Base-by-base conservation (phyloP, 495 filamentous ascomycete species). In the Lasiosphaeria ovina region DNA sequence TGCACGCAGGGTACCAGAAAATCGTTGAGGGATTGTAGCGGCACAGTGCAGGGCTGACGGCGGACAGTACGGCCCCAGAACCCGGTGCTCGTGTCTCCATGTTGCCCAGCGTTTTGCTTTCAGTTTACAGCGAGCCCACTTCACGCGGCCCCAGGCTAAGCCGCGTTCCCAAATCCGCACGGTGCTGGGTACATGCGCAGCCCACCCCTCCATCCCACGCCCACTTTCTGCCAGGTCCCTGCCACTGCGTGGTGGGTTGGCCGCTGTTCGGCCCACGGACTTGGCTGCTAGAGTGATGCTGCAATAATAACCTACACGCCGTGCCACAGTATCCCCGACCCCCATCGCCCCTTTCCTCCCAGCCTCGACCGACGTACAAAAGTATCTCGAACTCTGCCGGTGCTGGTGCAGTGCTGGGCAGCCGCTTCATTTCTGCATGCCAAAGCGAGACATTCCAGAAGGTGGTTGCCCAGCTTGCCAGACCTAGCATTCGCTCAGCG, bases 301-400 rank as follows among this genome's bases (percentile, higher is more conserved):
- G 44, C 50, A 54, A 58, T 57, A 57, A 60, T 60, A 57, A 60
- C 55, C 53, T 62, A 60, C 62, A 50, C 53, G 51, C 60, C 49
- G 17, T 54, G 56, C 54, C 49, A 55, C 44, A 61, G 65, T 68
- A 63, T 68, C 61, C 61, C 58, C 60, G 52, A 54, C 60, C 47
- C 36, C n/a, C 35, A 40, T 47, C 54, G 16, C 35, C 40, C 59
- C 51, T 55, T 53, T 54, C 45, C 35, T 54, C 6, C 51, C 50
- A 54, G 17, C 51, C 24, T 34, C 17, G 51, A 52, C 49, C 17
- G 35, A 16, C 42, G 51, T 66, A 63, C 60, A 63, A 66, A 66
- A 60, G 14, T 49, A 61, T 17, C 61, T 51, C 24, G 33, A 40
- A 47, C 31, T 55, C 56, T 65, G 58, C 34, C 44, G 44, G 54